Percentiles rank a stretch among this genome's conserved stretches.
Conservation (phyloP, 106 monocot species). For the Platanthera guangdongensis region DNA sequence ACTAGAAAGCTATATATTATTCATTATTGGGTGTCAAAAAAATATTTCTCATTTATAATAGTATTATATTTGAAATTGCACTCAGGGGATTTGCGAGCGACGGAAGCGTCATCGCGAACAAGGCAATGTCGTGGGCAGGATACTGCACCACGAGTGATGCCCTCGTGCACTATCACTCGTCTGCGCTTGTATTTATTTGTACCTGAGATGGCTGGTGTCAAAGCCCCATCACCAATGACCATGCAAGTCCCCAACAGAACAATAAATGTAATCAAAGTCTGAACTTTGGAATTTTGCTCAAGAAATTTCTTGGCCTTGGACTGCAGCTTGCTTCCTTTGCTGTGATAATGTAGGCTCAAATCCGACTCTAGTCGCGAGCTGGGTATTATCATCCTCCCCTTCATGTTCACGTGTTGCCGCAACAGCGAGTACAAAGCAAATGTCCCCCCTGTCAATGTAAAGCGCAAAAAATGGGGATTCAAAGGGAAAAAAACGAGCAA, state of each 20-base stretch:
- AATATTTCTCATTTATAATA: no score
- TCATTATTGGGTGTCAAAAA: no score
- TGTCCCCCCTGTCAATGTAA: constrained; percentile 35
- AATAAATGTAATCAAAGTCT: constrained; percentile 15
- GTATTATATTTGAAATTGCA: no score
- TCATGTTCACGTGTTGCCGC: constrained; percentile 40
- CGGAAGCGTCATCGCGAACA: no score
- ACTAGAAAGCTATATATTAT: no score
- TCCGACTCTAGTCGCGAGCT: constrained; percentile 23
- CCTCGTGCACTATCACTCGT: no score
- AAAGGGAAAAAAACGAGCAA: no score
- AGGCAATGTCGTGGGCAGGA: no score
- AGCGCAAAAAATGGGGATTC: no score
- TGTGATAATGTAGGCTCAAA: constrained; percentile 26
- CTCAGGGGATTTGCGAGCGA: no score
- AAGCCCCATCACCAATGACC: constrained; percentile 40
- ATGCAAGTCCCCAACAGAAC: constrained; percentile 38
- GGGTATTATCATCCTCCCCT: constrained; percentile 27
- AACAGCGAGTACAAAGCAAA: constrained; percentile 59
- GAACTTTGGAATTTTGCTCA: constrained; percentile 24
- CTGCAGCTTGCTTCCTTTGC: constrained; percentile 9
- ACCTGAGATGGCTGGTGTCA: constrained; percentile 52
- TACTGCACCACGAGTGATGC: no score
- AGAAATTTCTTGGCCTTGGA: constrained; percentile 23
- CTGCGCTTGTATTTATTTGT: background rate